phyloP scores from a whole-genome alignment of 2,329 filamentous ascomycete genomes.

The Neopestalotiopsis rosae region DNA sequence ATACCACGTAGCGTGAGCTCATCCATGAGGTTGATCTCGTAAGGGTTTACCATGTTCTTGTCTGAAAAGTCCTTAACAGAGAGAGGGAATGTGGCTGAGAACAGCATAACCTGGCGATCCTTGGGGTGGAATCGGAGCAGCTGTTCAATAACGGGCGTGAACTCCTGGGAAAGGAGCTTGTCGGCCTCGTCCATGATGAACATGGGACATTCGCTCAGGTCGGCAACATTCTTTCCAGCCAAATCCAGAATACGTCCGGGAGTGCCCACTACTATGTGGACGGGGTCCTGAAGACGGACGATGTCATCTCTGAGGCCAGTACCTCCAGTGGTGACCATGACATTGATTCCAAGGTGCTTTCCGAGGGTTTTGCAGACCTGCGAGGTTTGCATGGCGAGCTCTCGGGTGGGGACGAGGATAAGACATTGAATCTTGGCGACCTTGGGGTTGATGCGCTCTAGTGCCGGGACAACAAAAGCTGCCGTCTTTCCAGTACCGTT shows the following conservation, averaged over 20 bases:
- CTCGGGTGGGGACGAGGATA: slow-evolving; percentile 94
- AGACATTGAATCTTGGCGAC: slow-evolving; percentile 95
- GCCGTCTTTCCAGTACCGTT: slow-evolving; percentile 99
- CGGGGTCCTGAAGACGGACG: slow-evolving; percentile 88
- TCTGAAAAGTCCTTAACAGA: slow-evolving; percentile 98
- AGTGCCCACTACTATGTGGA: slow-evolving; percentile 97
- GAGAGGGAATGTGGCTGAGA: slow-evolving; percentile 95
- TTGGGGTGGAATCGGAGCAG: slow-evolving; percentile 94
- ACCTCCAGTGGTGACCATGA: slow-evolving; percentile 99
- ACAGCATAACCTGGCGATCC: slow-evolving; percentile 98
- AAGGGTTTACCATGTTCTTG: slow-evolving; percentile 95
- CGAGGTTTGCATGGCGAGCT: slow-evolving; percentile 96
- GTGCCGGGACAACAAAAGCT: slow-evolving; percentile 93
- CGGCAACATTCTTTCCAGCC: slow-evolving; percentile 94
- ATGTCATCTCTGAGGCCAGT: slow-evolving; percentile 97
- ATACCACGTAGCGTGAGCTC: slow-evolving; percentile 97
- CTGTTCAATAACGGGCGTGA: slow-evolving; percentile 97
- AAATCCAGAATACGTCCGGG: slow-evolving; percentile 95
- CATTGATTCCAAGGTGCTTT: slow-evolving; percentile 95
- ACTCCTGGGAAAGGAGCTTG: slow-evolving; percentile 95
- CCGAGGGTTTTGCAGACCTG: slow-evolving; percentile 99
- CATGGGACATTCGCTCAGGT: slow-evolving; percentile 93
- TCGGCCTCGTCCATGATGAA: slow-evolving; percentile 99
- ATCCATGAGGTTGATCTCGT: slow-evolving; percentile 99
- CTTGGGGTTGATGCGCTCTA: slow-evolving; percentile 97